Evolutionary conservation across 2,329 filamentous ascomycete genomes (phyloP).

Genomic region (Calonectria henricotiae): DNA sequence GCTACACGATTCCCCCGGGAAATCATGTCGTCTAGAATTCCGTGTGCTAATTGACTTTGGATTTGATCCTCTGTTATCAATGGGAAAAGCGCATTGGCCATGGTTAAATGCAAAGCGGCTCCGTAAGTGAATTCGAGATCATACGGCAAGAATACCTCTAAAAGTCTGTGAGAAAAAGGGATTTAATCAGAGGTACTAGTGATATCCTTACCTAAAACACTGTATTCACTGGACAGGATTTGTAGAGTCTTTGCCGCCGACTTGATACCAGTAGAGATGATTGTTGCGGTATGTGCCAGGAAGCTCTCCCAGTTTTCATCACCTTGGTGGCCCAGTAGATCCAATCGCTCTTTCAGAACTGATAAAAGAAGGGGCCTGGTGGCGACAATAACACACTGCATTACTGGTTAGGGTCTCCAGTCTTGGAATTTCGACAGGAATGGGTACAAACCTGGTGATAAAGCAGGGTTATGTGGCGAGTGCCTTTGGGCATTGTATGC

Average conservation of each 20-base stretch:
- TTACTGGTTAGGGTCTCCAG: conserved; percentile 10
- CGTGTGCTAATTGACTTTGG: conserved; percentile 45
- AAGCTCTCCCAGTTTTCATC: conserved; percentile 56
- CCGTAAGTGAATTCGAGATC: conserved; percentile 60
- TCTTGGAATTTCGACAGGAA: not conserved
- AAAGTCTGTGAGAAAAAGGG: not conserved
- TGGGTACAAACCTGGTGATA: conserved; percentile 58
- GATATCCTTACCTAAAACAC: conserved; percentile 55
- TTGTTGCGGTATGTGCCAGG: conserved; percentile 54
- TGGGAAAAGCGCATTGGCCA: conserved; percentile 59
- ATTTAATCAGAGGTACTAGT: accelerated
- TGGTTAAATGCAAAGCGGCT: conserved; percentile 57
- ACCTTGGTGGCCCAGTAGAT: conserved; percentile 45
- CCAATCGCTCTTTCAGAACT: conserved; percentile 58
- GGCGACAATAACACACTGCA: conserved; percentile 59
- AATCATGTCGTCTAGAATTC: conserved; percentile 57
- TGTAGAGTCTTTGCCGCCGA: conserved; percentile 61
- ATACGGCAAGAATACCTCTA: conserved; percentile 60
- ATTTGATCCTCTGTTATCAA: conserved; percentile 49
- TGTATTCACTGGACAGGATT: conserved; percentile 58
- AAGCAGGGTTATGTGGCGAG: conserved; percentile 58
- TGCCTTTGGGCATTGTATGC: conserved; percentile 58
- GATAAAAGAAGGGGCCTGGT: conserved; percentile 60
- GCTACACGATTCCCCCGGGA: conserved; percentile 56
- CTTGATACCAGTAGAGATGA: conserved; percentile 62